Percentiles rank a stretch among this genome's conserved stretches.
These are phyloP conservation scores for Leccinum uliginosum DNA, from an alignment of 768 basidiomycete genomes.

Conservation along the genomic window DNA sequence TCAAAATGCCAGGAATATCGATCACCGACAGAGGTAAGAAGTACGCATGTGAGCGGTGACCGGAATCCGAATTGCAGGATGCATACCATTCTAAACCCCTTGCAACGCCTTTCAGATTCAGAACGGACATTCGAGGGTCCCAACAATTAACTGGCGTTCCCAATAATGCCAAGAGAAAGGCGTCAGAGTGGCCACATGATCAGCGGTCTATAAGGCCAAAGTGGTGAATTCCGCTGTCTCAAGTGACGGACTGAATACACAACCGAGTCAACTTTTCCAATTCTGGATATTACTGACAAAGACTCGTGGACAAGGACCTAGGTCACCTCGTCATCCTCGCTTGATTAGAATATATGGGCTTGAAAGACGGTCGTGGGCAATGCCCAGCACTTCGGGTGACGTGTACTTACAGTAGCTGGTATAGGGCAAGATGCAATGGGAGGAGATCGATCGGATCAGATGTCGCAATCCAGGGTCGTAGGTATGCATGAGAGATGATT, in stretches of 20 bases:
- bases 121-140: background rate
- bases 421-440: conserved; percentile 9
- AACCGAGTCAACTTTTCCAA: background rate
- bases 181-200: conserved; percentile 8
- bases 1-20: background rate
- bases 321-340: conserved; percentile 19
- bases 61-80: background rate
- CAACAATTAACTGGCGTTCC: background rate
- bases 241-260: background rate
- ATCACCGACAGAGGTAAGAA: background rate
- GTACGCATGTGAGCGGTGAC: background rate
- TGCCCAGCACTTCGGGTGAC: conserved; percentile 5
- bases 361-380: background rate
- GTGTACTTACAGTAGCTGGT: conserved; percentile 1
- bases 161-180: conserved; percentile 4
- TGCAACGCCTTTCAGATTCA: background rate
- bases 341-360: conserved; percentile 4
- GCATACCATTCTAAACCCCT: background rate
- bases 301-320: conserved; percentile 19
- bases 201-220: background rate
- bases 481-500: background rate
- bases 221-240: conserved; percentile 2
- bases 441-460: conserved; percentile 21
- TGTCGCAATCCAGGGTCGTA: conserved; percentile 3
- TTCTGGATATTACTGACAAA: background rate